Conservation (phyloP, 306 rosid species). For the Sesbania bispinosa region DNA sequence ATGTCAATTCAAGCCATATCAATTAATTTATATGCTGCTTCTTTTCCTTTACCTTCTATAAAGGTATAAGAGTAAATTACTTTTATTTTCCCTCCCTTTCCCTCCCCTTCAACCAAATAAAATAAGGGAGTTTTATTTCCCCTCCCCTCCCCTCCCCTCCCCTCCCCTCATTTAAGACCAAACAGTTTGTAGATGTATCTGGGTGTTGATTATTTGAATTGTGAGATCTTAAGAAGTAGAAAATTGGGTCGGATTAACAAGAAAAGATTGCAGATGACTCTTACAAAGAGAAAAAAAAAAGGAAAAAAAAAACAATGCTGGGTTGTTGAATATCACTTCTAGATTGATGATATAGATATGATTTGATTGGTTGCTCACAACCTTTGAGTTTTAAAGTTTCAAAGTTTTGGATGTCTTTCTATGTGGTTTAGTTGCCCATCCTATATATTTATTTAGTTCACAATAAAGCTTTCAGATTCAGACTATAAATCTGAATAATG, state of each 20-base stretch:
- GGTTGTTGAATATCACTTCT: not conserved
- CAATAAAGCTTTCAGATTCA: not conserved
- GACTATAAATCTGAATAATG: not conserved
- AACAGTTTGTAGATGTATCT: not conserved
- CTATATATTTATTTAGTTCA: not conserved
- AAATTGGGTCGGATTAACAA: no score
- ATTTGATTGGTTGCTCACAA: not conserved
- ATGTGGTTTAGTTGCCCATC: not conserved
- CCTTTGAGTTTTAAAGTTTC: not conserved
- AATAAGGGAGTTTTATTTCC: not conserved
- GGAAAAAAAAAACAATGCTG: not conserved
- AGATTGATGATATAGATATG: not conserved
- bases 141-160: no score
- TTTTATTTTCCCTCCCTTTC: not conserved
- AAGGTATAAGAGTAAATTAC: not conserved
- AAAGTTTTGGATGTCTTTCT: not conserved
- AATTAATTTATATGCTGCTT: not conserved
- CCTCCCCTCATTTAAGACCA: not conserved
- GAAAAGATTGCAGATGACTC: no score
- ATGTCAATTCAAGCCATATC: not conserved
- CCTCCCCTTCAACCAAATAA: not conserved
- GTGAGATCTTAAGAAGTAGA: no score
- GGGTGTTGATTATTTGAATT: slow-evolving; percentile 4
- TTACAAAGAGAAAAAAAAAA: no score
- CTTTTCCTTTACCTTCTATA: not conserved